Evolutionary conservation across 345 rosid genomes (phyloP), one percentile per base, ranked within the genome.

Genomic region (Garcia nutans): DNA sequence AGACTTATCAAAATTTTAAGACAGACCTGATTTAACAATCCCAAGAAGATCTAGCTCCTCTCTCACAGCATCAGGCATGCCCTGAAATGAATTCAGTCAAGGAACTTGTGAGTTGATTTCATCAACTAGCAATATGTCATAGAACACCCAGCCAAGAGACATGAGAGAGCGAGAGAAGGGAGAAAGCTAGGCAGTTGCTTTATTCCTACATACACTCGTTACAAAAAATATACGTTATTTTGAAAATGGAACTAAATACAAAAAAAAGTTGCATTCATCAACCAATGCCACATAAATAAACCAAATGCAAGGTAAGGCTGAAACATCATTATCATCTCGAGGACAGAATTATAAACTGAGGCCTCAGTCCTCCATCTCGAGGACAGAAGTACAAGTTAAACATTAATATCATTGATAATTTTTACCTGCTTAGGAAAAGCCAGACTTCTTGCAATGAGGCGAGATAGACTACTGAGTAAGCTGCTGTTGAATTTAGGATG

Each of bases 31-130:
- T 58, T 75, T 78, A 67, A 90, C 79, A 82, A 90, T 91, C 72
- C 86, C 95, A 52, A 87, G 82, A 86, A 93, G 98, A 84, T 93
- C 97, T 67, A 70, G 70, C 20, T 90, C 86, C 50, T 62, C 77
- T 70, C 72, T 65, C 22, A 75, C 83, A 0, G 44, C 65, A 55
- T 84, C 85, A 33, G 86, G 65, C 65, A 50, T 79, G 74, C 19
- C 82, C 91, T 90, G 87, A 70, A 77, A 78, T 60, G 65, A 64
- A 72, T 62, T 65, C 41, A 54, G 59, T 44, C 47, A 1, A 67
- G 31, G 3, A 66, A 20, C n/a, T 45, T 10, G 58, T 28, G 54
- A 52, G 58, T 52, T 17, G 7, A 26, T 33, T 26, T 54, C 31
- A 22, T 50, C 42, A 75, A 58, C 33, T 15, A 24, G 22, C 8